These are phyloP conservation scores for Dryas integrifolia DNA, from an alignment of 331 rosid genomes.

Conservation along the genomic window DNA sequence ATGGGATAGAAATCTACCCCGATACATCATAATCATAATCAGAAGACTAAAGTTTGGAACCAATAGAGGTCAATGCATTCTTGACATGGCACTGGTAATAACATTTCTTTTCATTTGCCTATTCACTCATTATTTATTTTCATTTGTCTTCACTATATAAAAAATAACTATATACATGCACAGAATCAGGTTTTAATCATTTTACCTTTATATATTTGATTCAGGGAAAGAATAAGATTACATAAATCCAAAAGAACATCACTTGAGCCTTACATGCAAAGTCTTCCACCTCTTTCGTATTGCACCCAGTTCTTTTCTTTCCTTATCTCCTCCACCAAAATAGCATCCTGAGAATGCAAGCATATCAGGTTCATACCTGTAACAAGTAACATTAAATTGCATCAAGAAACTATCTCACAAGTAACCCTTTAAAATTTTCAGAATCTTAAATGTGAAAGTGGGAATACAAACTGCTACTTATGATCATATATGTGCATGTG, in stretches of 20 bases:
- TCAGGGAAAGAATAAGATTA: conserved; percentile 23
- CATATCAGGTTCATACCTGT: conserved; percentile 98
- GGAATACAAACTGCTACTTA: background rate
- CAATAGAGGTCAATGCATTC: no score
- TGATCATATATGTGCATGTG: background rate
- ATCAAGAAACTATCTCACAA: conserved; percentile 27
- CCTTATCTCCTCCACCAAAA: conserved; percentile 98
- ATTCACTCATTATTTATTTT: background rate
- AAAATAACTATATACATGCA: background rate
- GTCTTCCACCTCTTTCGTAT: conserved; percentile 98
- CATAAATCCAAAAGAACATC: conserved; percentile 17
- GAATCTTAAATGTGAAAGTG: no score
- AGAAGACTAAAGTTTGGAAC: no score
- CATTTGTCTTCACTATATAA: background rate
- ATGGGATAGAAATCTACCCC: background rate
- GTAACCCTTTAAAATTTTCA: conserved; percentile 3
- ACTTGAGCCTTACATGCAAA: conserved; percentile 64
- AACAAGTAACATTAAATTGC: conserved; percentile 21
- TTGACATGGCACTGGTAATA: no score
- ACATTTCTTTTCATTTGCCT: background rate
- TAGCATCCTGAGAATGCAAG: conserved; percentile 98
- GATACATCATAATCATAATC: background rate
- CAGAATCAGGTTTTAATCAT: background rate
- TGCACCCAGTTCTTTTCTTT: conserved; percentile 71
- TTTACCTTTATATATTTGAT: background rate